Evolutionary conservation across 2,329 filamentous ascomycete species (phyloP), one percentile per base, ranked within the genome.

Genomic region (Colletotrichum sp.): DNA sequence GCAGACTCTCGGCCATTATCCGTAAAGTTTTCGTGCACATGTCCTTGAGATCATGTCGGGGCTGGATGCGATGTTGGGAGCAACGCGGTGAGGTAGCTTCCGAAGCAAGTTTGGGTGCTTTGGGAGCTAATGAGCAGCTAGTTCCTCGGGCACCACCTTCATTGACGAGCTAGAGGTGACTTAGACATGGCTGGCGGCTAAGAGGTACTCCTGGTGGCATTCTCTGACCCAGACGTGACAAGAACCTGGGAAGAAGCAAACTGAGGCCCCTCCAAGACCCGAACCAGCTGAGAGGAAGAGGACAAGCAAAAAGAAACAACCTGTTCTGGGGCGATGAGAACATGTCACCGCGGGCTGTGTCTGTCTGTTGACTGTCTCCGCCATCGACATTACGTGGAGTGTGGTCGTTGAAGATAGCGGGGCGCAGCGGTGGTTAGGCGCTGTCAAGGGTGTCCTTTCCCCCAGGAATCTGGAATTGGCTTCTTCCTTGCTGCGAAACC

Each of bases 401-500:
- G 38, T 38, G 5, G 36, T 60, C 26, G 71, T 74, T 43, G 38
- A 70, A 38, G 43, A 63, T 69, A 57, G 57, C 65, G 38, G 71
- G 66, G 55, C 64, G 32, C 8, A 34, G 52, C 48, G n/a, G 16
- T 48, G 28, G 34, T 36, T 60, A 58, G 16, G 72, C 43, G 32
- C n/a, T 71, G 24, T 71, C 67, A 60, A 60, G 67, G 58, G 67
- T 57, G 10, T 57, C 58, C 71, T 34, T 65, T 60, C 43, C 61
- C 36, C 36, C 61, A 36, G 36, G 16, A 36, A 43, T 52, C 26
- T 67, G 61, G 34, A 72, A 38, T 32, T 16, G 72, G 72, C 72
- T 55, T 72, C 18, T 75, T 72, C 72, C 72, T 55, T 75, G 69
- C 15, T 72, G n/a, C 52, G 38, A 67, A 67, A 73, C 32, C 61